Conservation (phyloP, 2,329 filamentous ascomycete genomes). For the Aspergillus awamori region DNA sequence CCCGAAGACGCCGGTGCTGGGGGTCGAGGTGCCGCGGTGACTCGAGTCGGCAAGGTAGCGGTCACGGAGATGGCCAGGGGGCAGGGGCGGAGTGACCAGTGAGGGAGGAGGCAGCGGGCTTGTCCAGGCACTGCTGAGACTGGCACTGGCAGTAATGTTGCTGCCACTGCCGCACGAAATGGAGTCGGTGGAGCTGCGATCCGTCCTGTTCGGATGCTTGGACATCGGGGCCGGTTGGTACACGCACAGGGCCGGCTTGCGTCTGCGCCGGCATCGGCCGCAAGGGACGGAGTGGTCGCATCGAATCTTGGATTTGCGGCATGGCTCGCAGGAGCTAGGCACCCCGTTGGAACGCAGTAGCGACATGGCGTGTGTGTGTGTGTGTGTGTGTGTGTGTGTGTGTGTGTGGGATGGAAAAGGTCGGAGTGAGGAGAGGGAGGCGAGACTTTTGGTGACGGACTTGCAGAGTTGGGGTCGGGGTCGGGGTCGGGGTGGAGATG, state of each 20-base stretch:
- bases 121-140: not conserved
- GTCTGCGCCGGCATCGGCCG: not conserved
- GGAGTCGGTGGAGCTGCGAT: not conserved
- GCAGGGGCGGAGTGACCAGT: not conserved
- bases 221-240: not conserved
- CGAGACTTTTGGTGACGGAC: not conserved
- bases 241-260: not conserved
- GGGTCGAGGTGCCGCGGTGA: not conserved
- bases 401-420: not conserved
- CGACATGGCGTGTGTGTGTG: not conserved
- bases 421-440: not conserved
- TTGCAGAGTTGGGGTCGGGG: not conserved
- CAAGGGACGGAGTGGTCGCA: not conserved
- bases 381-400: not conserved
- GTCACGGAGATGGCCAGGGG: not conserved
- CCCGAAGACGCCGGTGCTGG: slow-evolving; percentile 1
- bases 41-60: not conserved
- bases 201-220: not conserved
- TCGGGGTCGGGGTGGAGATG: slow-evolving; percentile 1
- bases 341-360: not conserved
- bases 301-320: not conserved
- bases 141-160: not conserved
- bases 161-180: not conserved
- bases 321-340: not conserved
- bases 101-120: not conserved